Evolutionary conservation across 345 rosid genomes (phyloP), one percentile per base, ranked within the genome.

Genomic region (Ailanthus altissimus): DNA sequence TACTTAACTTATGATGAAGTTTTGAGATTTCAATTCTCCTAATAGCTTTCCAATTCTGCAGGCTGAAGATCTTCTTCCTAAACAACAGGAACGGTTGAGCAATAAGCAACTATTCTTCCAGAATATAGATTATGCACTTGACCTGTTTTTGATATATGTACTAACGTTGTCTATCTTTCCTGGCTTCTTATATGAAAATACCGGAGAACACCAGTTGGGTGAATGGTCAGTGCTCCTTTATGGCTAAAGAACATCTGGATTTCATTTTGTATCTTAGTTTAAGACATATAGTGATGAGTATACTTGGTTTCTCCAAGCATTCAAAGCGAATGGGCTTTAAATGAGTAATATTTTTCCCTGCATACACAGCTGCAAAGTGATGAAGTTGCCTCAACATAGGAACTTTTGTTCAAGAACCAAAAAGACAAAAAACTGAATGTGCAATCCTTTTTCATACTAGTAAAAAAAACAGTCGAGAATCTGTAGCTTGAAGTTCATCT

Each of bases 131-230:
- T 92, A 89, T 58, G 87, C 81, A 61, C 53, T 89, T 38, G 97
- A 91, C 56, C 77, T 96, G 25, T 84, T 75, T 77, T 83, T 96
- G 40, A 86, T 88, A 49, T 93, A 91, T 58, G 90, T 91, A 15
- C 78, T 91, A 56, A 92, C 98, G 28, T 65, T 92, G 32, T 86
- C 98, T 1, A 92, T 96, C 38, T 91, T 93, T 67, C 99, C 98
- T 0, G 97, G 99, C 1, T 93, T 96, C 86, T 47, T 96, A 26
- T 92, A 70, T 13, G 98, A 96, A 82, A 85, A 96, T 76, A 93
- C 97, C 0, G 99, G 98, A 20, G 5, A 82, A 10, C 97, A 96
- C 70, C 70, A 83, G 57, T 77, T 91, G 68, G 94, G 96, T 0
- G 0, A 58, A 15, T 92, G 98, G 97, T 87, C 75, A 61, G 82